Evolutionary conservation across 2,329 filamentous ascomycete species (phyloP).

Genomic region (Tolypocladium capitatum): DNA sequence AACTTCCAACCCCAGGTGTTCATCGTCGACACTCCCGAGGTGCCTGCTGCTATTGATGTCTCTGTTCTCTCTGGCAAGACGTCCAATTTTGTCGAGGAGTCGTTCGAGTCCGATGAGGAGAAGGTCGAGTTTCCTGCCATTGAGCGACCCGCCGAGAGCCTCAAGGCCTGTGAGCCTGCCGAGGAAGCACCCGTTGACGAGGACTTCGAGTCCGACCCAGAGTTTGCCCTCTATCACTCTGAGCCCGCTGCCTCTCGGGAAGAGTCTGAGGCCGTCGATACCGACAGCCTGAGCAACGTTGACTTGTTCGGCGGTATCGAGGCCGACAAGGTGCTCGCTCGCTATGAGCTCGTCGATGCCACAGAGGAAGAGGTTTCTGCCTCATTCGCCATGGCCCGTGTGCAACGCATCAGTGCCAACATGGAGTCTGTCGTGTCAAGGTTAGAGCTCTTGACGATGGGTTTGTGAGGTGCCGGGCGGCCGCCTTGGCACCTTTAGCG

Average conservation of each 20-base stretch:
- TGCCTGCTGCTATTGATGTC: constrained; percentile 46
- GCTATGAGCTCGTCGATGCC: constrained; percentile 51
- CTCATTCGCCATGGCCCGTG: constrained; percentile 31
- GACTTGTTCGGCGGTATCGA: constrained; percentile 41
- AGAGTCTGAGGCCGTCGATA: constrained; percentile 26
- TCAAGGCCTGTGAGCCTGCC: constrained; percentile 14
- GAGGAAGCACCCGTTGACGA: constrained; percentile 26
- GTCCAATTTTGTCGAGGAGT: constrained; percentile 36
- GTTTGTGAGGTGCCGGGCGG: constrained; percentile 11
- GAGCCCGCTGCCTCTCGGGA: constrained; percentile 14
- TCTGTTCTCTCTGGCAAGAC: constrained; percentile 59
- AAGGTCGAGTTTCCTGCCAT: constrained; percentile 44
- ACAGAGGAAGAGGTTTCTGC: constrained; percentile 34
- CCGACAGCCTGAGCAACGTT: constrained; percentile 24
- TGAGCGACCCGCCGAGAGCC: constrained; percentile 30
- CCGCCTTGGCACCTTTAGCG: not conserved
- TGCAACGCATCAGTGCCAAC: constrained; percentile 33
- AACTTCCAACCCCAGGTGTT: constrained; percentile 60
- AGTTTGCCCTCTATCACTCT: constrained; percentile 47
- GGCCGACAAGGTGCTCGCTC: constrained; percentile 49
- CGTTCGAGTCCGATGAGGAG: constrained; percentile 31
- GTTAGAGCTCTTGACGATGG: constrained; percentile 23
- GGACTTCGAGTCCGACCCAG: constrained; percentile 49
- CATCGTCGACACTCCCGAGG: constrained; percentile 58
- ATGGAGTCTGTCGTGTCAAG: constrained; percentile 22